Evolutionary conservation across 192 early-diverging fungal genomes (phyloP), one percentile per base, ranked within the genome.

Genomic region (Spizellomyces punctatus): DNA sequence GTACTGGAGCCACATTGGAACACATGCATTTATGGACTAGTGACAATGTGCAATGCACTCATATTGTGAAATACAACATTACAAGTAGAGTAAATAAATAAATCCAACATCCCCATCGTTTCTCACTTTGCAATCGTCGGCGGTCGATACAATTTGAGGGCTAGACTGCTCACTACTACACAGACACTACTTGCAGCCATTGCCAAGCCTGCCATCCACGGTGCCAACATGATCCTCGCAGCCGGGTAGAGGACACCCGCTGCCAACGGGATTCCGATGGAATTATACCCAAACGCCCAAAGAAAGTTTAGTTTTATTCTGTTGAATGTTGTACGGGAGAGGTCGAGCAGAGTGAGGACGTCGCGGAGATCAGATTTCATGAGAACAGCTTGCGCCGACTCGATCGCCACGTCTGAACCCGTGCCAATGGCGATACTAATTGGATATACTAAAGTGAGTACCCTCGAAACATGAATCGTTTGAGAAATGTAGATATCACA

Each of bases 271-370:
- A 98, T 94, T 61, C 94, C 91, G 17, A 94, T 66, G 3, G 84
- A 58, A 59, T 98, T 98, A 72, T 95, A 98, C 58, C 89, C 80
- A 67, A 93, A 92, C 6, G 96, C 94, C 91, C 93, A 96, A 6
- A 84, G 50, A 82, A 98, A 93, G 79, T 98, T 98, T 57, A 94
- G 78, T 63, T 87, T 84, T 71, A 98, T 90, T 6, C 94, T 83
- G 19, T 85, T 80, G 49, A 96, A 90, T 0, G 92, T 88, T 0
- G 86, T 86, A n/a, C 81, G 82, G 12, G 93, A 89, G 17, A 98
- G 73, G 61, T 87, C 81, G n/a, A 94, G 69, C 74, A 95, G 81
- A 21, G 88, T 91, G n/a, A 93, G 71, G 10, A 98, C 79, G 67
- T 93, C 91, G 62, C 82, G 80, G 6, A 95, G 82, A 17, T 91